phyloP scores from a whole-genome alignment of 179 eudicot genomes.

The Beta macrorhiza region DNA sequence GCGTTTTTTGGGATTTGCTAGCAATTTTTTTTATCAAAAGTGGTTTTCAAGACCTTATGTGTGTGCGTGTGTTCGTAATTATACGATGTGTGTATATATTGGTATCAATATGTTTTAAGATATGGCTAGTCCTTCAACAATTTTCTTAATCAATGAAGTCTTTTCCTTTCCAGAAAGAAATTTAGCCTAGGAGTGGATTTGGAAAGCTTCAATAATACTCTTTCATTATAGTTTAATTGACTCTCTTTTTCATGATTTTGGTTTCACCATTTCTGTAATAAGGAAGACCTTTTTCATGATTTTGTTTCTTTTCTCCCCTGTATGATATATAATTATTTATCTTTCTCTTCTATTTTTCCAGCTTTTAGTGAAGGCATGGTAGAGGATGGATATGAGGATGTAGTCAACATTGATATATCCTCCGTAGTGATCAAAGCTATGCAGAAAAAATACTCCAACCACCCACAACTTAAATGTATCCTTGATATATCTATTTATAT shows the following conservation, averaged over 20 bases:
- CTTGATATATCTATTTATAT: background rate
- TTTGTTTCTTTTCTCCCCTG: background rate
- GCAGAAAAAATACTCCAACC: conserved; percentile 54
- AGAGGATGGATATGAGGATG: conserved; percentile 67
- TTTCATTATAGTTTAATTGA: background rate
- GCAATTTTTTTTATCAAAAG: background rate
- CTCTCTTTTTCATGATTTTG: background rate
- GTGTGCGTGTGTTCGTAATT: too few relatives aligned
- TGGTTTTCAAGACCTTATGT: background rate
- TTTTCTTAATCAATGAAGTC: background rate
- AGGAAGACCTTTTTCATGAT: background rate
- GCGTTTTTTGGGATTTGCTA: background rate
- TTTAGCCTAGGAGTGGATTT: too few relatives aligned
- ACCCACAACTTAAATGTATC: conserved; percentile 72
- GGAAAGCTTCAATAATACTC: background rate
- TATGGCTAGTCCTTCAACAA: background rate
- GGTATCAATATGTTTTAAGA: background rate
- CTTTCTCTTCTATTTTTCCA: conserved; percentile 32
- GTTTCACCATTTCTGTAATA: background rate
- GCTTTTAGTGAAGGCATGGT: conserved; percentile 88
- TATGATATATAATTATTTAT: background rate
- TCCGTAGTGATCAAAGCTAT: conserved; percentile 79
- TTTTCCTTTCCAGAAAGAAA: background rate
- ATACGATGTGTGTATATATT: background rate
- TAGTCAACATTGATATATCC: conserved; percentile 78